Evolutionary conservation across 2,329 filamentous ascomycete species (phyloP).

Genomic region (Fusarium anguioides): DNA sequence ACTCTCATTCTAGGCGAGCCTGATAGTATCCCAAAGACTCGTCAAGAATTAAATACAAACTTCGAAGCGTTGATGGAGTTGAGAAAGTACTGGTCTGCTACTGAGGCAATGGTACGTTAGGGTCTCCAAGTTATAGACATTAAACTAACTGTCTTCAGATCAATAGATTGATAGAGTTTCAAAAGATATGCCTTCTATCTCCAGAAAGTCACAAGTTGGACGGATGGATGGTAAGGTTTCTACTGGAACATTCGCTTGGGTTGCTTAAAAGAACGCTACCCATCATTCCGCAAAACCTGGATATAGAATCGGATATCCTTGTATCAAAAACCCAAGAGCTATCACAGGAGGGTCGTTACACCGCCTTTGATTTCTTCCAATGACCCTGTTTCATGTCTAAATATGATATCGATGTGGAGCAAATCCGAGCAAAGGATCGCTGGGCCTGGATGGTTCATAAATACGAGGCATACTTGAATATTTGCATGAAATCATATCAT

Average conservation of each 20-base stretch:
- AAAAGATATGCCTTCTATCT: background rate
- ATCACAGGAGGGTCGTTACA: background rate
- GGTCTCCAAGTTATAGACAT: accelerated
- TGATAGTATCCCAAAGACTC: background rate
- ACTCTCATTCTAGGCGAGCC: background rate
- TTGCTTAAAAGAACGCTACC: background rate
- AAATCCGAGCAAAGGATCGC: background rate
- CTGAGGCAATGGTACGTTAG: background rate
- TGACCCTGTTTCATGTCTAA: too few species aligned
- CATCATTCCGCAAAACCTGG: accelerated
- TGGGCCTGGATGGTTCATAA: background rate
- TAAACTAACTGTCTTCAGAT: background rate
- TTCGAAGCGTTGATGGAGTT: background rate
- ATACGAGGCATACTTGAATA: background rate
- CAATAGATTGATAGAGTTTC: background rate
- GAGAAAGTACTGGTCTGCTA: background rate
- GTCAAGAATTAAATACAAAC: constrained; percentile 4
- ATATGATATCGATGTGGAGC: too few species aligned
- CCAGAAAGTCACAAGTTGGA: constrained; percentile 6
- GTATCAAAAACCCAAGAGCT: background rate
- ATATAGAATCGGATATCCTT: background rate
- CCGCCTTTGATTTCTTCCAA: background rate
- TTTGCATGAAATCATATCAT: background rate
- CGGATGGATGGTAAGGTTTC: constrained; percentile 6
- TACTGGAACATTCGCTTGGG: constrained; percentile 3